phyloP scores from a whole-genome alignment of 176 grass and related monocot species.

The Rhipidocladum racemiflorum region DNA sequence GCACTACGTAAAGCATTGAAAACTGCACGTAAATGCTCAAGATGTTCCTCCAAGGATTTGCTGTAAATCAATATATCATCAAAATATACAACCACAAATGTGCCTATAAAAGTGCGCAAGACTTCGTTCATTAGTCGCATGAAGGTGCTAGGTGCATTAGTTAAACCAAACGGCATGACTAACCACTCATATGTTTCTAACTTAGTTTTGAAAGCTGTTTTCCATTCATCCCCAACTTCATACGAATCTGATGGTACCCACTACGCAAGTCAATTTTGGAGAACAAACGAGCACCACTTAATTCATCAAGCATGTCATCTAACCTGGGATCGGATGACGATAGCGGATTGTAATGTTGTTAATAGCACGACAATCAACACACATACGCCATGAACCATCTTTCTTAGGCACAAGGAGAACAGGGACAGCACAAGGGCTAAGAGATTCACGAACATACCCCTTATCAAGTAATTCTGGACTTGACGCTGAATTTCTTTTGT shows the following conservation, averaged over 20 bases:
- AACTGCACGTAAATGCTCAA: neutral
- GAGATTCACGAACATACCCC: neutral
- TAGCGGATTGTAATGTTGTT: too few relatives aligned
- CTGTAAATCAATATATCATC: neutral
- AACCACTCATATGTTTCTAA: too few relatives aligned
- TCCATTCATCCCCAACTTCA: too few relatives aligned
- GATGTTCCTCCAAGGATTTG: neutral
- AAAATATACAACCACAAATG: neutral
- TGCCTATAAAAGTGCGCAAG: neutral
- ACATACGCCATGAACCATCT: neutral
- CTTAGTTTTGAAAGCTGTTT: too few relatives aligned
- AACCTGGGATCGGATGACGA: too few relatives aligned
- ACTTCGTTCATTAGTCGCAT: neutral
- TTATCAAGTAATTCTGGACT: neutral
- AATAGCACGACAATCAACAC: too few relatives aligned
- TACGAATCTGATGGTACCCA: too few relatives aligned
- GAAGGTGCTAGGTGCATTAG: neutral
- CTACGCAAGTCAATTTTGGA: too few relatives aligned
- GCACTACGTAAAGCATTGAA: neutral
- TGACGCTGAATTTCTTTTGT: neutral
- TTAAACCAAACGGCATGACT: neutral
- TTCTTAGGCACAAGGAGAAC: neutral
- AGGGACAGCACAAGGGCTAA: neutral
- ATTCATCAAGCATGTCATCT: too few relatives aligned
- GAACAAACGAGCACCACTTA: too few relatives aligned